Evolutionary conservation across 208 protist species (phyloP).

Genomic region (Tritrichomonas foetus): DNA sequence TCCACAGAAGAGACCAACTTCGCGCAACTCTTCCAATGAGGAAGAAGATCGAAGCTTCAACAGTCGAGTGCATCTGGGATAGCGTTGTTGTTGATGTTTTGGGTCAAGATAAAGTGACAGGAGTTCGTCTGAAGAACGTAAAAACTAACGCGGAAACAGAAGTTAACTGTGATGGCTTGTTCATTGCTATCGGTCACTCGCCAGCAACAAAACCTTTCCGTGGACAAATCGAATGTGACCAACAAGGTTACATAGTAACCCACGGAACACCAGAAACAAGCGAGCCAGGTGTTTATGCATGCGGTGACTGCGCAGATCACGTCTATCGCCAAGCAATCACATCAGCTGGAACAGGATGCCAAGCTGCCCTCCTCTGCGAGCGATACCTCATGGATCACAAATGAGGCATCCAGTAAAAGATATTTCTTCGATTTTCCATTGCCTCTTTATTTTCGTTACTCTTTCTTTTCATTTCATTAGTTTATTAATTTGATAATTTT

Average conservation of each 20-base stretch:
- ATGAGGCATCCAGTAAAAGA: too few relatives aligned
- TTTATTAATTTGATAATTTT: too few relatives aligned
- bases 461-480: too few relatives aligned
- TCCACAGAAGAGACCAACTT: constrained; percentile 66
- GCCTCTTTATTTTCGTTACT: too few relatives aligned
- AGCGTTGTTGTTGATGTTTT: constrained; percentile 1
- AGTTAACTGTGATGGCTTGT: constrained; percentile 49
- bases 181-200: constrained; percentile 70
- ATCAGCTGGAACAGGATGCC: constrained; percentile 70
- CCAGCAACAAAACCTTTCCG: constrained; percentile 59
- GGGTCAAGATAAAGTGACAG: background rate
- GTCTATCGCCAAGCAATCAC: constrained; percentile 72
- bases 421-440: too few relatives aligned
- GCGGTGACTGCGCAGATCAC: constrained; percentile 68
- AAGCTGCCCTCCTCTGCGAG: constrained; percentile 68
- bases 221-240: constrained; percentile 59
- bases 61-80: constrained; percentile 34
- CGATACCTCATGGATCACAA: constrained; percentile 56
- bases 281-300: constrained; percentile 69
- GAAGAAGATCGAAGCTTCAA: constrained; percentile 42
- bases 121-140: background rate
- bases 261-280: constrained; percentile 48
- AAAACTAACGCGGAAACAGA: background rate
- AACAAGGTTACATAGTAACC: constrained; percentile 63
- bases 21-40: constrained; percentile 68